Percentiles rank a stretch among this genome's conserved stretches.
Conservation (phyloP, 331 rosid species). For the Acacia concinna region DNA sequence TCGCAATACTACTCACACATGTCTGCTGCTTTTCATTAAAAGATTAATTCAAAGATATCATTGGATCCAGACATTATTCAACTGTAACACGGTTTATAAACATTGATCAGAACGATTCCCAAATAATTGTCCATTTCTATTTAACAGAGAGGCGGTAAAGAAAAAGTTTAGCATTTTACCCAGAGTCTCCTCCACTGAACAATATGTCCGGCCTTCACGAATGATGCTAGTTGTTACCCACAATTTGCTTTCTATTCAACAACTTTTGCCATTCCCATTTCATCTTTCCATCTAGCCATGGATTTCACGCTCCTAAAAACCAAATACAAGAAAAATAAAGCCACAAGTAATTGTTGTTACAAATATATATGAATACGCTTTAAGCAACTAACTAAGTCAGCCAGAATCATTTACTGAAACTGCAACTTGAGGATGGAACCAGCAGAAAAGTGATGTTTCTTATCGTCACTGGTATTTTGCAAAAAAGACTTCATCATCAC, state of each 20-base stretch:
- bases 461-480: conserved; percentile 49
- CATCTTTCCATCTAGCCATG: conserved; percentile 58
- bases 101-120: background rate
- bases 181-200: conserved; percentile 79
- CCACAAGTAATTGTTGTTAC: background rate
- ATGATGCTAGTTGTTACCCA: conserved; percentile 80
- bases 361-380: background rate
- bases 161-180: conserved; percentile 41
- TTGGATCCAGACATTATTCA: background rate
- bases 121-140: conserved; percentile 4
- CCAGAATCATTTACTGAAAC: conserved; percentile 46
- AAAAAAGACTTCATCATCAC: conserved; percentile 40
- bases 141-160: background rate
- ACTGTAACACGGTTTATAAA: background rate
- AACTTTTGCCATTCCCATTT: conserved; percentile 69
- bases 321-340: conserved; percentile 15
- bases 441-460: conserved; percentile 41
- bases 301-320: conserved; percentile 53
- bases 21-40: background rate
- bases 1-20: background rate
- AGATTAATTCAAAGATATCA: background rate
- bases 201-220: conserved; percentile 58
- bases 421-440: conserved; percentile 51
- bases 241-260: conserved; percentile 60
- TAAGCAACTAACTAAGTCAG: background rate